phyloP scores from a whole-genome alignment of 306 rosid species.

The Medicago ruthenica region DNA sequence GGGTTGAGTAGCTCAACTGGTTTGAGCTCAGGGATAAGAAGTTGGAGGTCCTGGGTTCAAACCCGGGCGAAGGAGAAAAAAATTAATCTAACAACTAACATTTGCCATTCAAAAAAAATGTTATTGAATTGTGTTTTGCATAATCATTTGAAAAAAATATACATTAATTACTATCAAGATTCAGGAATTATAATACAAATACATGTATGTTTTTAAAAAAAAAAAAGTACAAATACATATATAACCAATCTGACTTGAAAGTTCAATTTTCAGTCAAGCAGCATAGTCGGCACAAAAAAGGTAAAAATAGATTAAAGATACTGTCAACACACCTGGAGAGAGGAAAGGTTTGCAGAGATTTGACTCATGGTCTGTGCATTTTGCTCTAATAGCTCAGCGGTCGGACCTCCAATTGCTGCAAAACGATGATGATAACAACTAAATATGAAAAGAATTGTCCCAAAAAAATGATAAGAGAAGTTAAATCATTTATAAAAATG shows the following conservation, averaged over 20 bases:
- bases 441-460: background rate
- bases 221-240: background rate
- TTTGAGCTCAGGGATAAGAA: too few species aligned
- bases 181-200: too few species aligned
- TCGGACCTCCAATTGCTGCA: constrained; percentile 67
- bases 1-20: too few species aligned
- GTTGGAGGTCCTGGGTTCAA: too few species aligned
- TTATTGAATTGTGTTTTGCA: constrained; percentile 17
- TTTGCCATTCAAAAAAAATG: too few species aligned
- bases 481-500: constrained; percentile 13
- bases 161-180: background rate
- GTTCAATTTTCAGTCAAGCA: background rate
- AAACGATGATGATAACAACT: constrained; percentile 15
- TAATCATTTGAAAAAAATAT: constrained; percentile 19
- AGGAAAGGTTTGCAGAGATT: constrained; percentile 56
- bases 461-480: background rate
- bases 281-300: background rate
- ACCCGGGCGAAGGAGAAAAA: too few species aligned
- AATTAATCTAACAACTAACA: too few species aligned
- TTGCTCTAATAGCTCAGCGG: constrained; percentile 62
- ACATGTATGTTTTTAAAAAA: too few species aligned
- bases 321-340: constrained; percentile 51
- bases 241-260: background rate
- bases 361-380: constrained; percentile 55
- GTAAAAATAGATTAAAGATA: constrained; percentile 24